Conservation (phyloP, 1,139 yeast genomes). For the Hyphopichia khmerensis region DNA sequence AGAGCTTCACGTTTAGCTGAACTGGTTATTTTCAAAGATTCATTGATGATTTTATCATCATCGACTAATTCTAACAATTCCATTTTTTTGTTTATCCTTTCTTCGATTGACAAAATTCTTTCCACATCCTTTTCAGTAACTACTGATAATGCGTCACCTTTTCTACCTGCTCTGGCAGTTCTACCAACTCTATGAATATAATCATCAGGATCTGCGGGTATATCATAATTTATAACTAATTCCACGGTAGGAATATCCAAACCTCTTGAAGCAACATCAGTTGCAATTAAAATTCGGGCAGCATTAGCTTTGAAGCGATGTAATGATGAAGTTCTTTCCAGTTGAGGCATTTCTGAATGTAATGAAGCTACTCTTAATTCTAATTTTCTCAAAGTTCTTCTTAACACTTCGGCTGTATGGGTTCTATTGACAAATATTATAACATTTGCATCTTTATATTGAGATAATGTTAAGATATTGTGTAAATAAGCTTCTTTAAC, state of each 20-base stretch:
- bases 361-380: conserved; percentile 83
- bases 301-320: conserved; percentile 94
- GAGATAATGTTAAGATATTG: conserved; percentile 61
- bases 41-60: conserved; percentile 74
- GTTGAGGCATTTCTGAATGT: conserved; percentile 94
- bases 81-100: conserved; percentile 77
- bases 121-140: conserved; percentile 84
- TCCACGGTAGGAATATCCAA: conserved; percentile 92
- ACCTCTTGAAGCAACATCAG: conserved; percentile 97
- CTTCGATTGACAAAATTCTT: conserved; percentile 83
- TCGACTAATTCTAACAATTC: conserved; percentile 64
- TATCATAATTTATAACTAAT: conserved; percentile 84
- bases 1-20: conserved; percentile 86
- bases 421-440: conserved; percentile 92
- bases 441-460: conserved; percentile 63
- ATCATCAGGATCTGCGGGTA: conserved; percentile 96
- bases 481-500: conserved; percentile 89
- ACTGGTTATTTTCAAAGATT: conserved; percentile 65
- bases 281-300: conserved; percentile 87
- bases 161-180: conserved; percentile 98
- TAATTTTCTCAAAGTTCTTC: conserved; percentile 70
- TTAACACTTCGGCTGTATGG: conserved; percentile 78
- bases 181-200: conserved; percentile 99
- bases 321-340: conserved; percentile 83
- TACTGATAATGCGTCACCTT: conserved; percentile 55